Evolutionary conservation across 192 early-diverging fungal species (phyloP).

Genomic region (Allomyces javanicus): DNA sequence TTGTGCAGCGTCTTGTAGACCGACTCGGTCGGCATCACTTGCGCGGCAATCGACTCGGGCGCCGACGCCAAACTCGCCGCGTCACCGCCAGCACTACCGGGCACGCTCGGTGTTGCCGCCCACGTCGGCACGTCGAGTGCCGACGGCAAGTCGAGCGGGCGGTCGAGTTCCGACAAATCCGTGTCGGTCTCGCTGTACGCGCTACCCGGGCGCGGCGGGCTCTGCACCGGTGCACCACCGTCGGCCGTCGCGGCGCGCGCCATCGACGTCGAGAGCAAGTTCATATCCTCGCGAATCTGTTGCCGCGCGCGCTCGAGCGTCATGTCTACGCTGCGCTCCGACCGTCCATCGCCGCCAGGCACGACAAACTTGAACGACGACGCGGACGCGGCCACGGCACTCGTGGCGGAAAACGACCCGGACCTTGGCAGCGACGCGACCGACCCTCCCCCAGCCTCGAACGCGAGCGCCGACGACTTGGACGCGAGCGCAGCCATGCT

Average conservation of each 20-base stretch:
- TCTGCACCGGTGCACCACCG: background rate
- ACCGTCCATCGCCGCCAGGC: background rate
- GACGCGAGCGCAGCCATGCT: background rate
- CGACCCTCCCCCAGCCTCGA: background rate
- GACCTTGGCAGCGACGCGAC: background rate
- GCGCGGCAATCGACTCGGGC: background rate
- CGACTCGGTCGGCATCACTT: background rate
- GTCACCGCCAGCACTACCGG: background rate
- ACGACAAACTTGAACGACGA: background rate
- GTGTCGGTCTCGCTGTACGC: too few species aligned
- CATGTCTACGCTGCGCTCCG: background rate
- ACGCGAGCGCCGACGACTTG: background rate
- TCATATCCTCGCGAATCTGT: background rate
- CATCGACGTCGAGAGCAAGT: background rate
- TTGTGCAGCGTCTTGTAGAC: slow-evolving; percentile 25
- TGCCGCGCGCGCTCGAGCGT: background rate
- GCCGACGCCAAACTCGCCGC: background rate
- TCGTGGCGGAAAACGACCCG: too few species aligned
- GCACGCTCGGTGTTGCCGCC: background rate
- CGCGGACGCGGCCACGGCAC: background rate
- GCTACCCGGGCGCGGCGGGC: too few species aligned
- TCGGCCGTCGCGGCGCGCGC: background rate
- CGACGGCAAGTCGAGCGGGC: background rate
- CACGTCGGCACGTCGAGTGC: background rate
- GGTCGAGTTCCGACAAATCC: background rate